Conservation (phyloP, 345 rosid species). For the Eucalyptus polybractea region DNA sequence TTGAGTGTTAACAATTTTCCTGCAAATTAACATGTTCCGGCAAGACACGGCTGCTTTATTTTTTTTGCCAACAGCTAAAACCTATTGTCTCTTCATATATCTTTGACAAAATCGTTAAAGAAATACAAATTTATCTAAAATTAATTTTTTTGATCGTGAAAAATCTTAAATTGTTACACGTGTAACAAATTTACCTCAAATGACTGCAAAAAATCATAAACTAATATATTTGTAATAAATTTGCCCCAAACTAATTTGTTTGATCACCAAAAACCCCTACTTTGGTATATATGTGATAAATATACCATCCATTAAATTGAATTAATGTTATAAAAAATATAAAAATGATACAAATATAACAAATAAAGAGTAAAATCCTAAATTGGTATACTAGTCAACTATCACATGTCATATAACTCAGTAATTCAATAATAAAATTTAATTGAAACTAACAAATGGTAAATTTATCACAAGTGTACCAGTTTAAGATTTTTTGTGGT, state of each 20-base stretch:
- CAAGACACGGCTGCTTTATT: neutral
- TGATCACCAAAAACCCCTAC: accelerated
- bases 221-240: no score
- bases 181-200: no score
- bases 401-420: accelerated
- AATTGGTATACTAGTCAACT: no score
- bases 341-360: no score
- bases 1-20: no score
- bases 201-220: no score
- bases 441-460: no score
- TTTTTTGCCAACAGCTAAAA: neutral
- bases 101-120: neutral
- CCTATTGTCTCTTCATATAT: neutral
- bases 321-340: no score
- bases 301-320: no score
- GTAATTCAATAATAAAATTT: accelerated
- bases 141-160: accelerated
- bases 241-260: no score
- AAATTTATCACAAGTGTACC: accelerated
- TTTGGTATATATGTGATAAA: no score
- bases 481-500: accelerated
- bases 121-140: no score
- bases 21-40: neutral
- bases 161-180: accelerated
- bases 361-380: accelerated